phyloP scores from a whole-genome alignment of 2,329 filamentous ascomycete genomes.

The Colletotrichum euphorbiae region DNA sequence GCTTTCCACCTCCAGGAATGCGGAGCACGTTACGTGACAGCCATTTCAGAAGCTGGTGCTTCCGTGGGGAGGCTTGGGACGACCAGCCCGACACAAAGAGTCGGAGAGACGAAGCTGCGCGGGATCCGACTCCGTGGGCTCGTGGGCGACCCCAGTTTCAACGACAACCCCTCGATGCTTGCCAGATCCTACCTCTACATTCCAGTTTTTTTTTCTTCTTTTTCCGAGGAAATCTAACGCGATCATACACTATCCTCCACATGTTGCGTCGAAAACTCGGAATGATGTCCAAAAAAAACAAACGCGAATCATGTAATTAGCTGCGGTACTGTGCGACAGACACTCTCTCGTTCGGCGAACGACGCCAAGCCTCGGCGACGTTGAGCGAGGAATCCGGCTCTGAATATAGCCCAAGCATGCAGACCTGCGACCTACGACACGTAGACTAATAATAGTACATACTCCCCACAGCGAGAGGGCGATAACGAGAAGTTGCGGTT shows the following conservation, averaged over 20 bases:
- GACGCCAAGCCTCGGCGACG: slow-evolving; percentile 17
- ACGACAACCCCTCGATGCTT: background rate
- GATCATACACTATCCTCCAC: background rate
- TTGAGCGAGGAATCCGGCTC: slow-evolving; percentile 3
- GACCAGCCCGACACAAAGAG: background rate
- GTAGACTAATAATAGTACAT: slow-evolving; percentile 1
- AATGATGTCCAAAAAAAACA: background rate
- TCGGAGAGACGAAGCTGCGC: background rate
- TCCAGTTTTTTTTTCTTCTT: no score
- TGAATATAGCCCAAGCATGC: slow-evolving; percentile 20
- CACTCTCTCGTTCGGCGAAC: background rate
- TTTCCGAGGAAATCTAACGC: background rate
- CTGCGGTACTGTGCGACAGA: background rate
- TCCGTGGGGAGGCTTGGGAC: background rate
- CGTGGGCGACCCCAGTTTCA: background rate
- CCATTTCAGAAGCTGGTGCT: slow-evolving; percentile 5
- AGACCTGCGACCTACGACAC: background rate
- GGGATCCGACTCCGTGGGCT: background rate
- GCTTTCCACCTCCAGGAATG: background rate
- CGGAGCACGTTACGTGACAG: background rate
- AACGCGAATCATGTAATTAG: background rate
- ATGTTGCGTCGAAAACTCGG: background rate
- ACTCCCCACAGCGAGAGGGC: background rate
- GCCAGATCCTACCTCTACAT: background rate
- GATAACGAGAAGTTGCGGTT: background rate